A percentile compares a stretch with the other conserved stretches of the same genome.
Conservation (phyloP, 345 rosid genomes). For the Linum usitatissimum region DNA sequence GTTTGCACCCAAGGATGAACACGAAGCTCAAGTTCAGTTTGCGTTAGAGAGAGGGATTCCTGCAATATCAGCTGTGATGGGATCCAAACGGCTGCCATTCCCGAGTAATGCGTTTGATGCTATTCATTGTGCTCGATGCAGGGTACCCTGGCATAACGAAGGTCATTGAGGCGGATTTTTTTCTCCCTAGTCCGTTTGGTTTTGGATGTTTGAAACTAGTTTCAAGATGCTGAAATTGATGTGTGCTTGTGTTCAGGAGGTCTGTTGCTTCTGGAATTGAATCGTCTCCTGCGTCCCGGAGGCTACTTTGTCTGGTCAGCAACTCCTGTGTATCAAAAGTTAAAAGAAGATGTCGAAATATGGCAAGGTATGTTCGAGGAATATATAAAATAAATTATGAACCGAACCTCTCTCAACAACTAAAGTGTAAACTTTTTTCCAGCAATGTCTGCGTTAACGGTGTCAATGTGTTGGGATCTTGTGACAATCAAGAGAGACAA, state of each 20-base stretch:
- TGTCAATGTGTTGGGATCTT: constrained; percentile 80
- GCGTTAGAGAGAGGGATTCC: constrained; percentile 96
- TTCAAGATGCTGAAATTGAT: not conserved
- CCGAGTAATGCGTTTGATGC: constrained; percentile 85
- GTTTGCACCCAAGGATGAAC: constrained; percentile 95
- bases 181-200: not conserved
- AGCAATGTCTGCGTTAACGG: constrained; percentile 70
- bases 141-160: constrained; percentile 93
- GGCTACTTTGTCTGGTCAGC: constrained; percentile 98
- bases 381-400: not conserved
- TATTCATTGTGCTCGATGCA: constrained; percentile 84
- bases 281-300: constrained; percentile 80
- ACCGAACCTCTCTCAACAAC: not conserved
- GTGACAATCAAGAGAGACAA: constrained; percentile 70
- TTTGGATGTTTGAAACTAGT: not conserved
- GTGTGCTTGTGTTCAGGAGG: constrained; percentile 33
- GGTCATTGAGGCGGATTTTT: constrained; percentile 19
- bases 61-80: constrained; percentile 95
- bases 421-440: constrained; percentile 15
- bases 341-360: constrained; percentile 57
- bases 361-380: constrained; percentile 52
- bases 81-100: constrained; percentile 73
- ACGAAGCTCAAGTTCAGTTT: constrained; percentile 93
- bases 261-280: constrained; percentile 68
- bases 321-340: constrained; percentile 81